These are phyloP conservation scores for Corymbia calophylla DNA, from an alignment of 441 rosid species.

Conservation along the genomic window DNA sequence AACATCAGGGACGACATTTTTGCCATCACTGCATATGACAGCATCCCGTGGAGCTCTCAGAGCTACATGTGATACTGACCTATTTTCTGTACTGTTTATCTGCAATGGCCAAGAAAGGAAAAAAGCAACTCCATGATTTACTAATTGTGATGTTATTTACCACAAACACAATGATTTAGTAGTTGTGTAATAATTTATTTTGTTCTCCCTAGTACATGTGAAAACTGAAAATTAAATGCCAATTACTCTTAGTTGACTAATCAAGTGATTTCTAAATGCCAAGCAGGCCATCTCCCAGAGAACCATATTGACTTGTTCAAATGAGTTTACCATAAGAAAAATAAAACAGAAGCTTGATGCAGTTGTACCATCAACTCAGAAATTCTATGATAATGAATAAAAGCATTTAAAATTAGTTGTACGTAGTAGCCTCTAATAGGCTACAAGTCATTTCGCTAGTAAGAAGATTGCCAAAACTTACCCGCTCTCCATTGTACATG, in stretches of 20 bases:
- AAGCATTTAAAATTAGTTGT: neutral
- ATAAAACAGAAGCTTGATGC: neutral
- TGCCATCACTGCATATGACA: slow-evolving; percentile 66
- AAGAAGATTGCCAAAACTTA: slow-evolving; percentile 22
- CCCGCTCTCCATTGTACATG: slow-evolving; percentile 78
- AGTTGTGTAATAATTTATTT: neutral
- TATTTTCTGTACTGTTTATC: slow-evolving; percentile 89
- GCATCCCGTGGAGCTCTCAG: slow-evolving; percentile 87
- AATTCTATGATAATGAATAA: neutral
- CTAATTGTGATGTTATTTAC: neutral
- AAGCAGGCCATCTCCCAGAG: neutral
- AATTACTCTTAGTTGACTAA: neutral
- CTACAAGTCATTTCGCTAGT: neutral
- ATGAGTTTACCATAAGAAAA: neutral
- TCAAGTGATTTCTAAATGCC: neutral
- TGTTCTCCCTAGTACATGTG: neutral
- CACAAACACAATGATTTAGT: neutral
- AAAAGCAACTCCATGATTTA: neutral
- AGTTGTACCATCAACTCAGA: neutral
- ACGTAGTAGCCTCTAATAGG: neutral
- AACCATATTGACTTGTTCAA: neutral
- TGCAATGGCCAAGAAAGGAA: slow-evolving; percentile 22
- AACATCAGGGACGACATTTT: slow-evolving; percentile 85
- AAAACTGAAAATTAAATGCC: neutral
- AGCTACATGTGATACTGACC: slow-evolving; percentile 94